Evolutionary conservation across 345 rosid species (phyloP).

Genomic region (Kandelia obovata): DNA sequence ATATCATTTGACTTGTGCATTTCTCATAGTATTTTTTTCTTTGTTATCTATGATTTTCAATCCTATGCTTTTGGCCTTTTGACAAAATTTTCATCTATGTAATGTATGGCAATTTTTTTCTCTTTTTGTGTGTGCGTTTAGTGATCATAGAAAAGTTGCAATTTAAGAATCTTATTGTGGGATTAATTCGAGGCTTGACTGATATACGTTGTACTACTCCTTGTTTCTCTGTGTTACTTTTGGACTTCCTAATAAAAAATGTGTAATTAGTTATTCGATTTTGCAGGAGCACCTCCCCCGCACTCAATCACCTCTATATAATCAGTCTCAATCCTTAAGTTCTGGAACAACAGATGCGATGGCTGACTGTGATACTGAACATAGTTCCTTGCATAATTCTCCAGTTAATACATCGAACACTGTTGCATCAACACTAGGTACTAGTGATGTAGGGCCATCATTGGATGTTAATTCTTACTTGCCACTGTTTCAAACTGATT

Average conservation of each 20-base stretch:
- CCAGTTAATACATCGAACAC: constrained; percentile 27
- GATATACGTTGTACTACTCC: neutral
- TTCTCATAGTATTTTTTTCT: neutral
- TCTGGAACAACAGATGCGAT: constrained; percentile 33
- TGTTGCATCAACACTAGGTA: constrained; percentile 18
- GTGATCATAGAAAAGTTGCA: too few species aligned
- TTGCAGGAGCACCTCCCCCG: constrained; percentile 42
- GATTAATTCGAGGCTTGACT: too few species aligned
- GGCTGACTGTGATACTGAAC: constrained; percentile 23
- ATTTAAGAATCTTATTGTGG: too few species aligned
- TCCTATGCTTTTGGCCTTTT: neutral
- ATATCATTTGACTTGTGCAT: neutral
- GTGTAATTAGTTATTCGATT: constrained; percentile 10
- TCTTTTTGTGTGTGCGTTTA: too few species aligned
- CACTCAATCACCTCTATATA: constrained; percentile 35
- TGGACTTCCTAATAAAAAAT: constrained; percentile 5
- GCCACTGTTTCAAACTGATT: constrained; percentile 18
- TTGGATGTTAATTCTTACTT: constrained; percentile 15
- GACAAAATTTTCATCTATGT: too few species aligned
- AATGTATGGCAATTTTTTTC: too few species aligned
- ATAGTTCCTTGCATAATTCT: constrained; percentile 23
- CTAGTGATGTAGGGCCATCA: constrained; percentile 18
- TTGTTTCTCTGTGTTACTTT: neutral
- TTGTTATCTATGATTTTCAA: neutral
- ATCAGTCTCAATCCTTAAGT: constrained; percentile 38